A percentile compares a stretch with the other conserved stretches of the same genome.
Conservation (phyloP, 2,329 filamentous ascomycete species). For the Fusarium abutilonis region DNA sequence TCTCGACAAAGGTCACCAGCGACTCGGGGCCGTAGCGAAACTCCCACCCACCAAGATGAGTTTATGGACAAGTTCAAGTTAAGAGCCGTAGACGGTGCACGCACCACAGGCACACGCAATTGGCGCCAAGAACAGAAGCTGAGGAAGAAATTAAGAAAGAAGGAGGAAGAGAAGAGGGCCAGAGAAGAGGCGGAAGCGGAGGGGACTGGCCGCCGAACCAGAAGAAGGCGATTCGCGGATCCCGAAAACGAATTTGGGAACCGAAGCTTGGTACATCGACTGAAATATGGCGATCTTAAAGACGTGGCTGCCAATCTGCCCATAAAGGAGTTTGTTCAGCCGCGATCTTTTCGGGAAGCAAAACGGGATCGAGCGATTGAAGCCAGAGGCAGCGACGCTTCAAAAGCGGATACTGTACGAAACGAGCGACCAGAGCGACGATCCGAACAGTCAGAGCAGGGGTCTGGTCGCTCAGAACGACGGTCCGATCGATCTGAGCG, state of each 20-base stretch:
- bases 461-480: background rate
- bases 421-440: constrained; percentile 8
- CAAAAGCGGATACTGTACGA: background rate
- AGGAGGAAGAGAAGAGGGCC: constrained; percentile 52
- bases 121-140: constrained; percentile 55
- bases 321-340: constrained; percentile 43
- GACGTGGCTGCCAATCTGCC: constrained; percentile 42
- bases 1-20: constrained; percentile 2
- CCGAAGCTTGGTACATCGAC: constrained; percentile 64
- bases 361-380: constrained; percentile 15
- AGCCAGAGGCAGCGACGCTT: background rate
- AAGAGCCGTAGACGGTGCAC: constrained; percentile 41
- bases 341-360: constrained; percentile 36
- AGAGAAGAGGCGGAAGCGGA: constrained; percentile 49
- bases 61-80: constrained; percentile 40
- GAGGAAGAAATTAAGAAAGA: constrained; percentile 62
- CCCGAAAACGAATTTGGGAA: constrained; percentile 62
- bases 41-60: constrained; percentile 18
- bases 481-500: background rate
- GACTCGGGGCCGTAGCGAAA: constrained; percentile 7
- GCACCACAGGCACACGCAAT: constrained; percentile 38
- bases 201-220: constrained; percentile 54
- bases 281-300: constrained; percentile 57
- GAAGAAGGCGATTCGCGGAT: constrained; percentile 63
- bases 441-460: constrained; percentile 6